Percentiles rank a stretch among this genome's conserved stretches.
Evolutionary conservation across 768 basidiomycete species (phyloP).

Genomic region (Pilatotrama ljubarskyi): DNA sequence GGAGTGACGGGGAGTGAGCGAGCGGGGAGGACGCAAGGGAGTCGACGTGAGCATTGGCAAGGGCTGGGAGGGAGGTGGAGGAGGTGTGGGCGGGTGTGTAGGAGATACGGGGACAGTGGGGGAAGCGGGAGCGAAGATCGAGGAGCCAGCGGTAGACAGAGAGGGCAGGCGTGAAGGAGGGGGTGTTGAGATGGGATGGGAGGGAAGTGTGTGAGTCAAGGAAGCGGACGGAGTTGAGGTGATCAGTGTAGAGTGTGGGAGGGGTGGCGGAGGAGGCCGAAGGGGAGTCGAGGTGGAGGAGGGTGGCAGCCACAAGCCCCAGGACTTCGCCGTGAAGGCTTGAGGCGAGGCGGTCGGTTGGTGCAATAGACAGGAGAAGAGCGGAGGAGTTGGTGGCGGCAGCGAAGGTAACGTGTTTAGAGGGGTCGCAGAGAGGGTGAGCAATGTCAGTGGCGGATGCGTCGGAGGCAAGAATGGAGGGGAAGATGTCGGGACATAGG

Average conservation of each 20-base stretch:
- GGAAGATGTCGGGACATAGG: no score
- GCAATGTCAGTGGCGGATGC: no score
- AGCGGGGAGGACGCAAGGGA: no score
- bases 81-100: neutral
- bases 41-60: no score
- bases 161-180: neutral
- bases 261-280: neutral
- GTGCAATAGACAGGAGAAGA: neutral
- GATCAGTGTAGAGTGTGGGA: no score
- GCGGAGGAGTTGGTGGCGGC: neutral
- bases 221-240: neutral
- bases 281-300: neutral
- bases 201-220: neutral
- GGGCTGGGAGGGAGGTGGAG: no score
- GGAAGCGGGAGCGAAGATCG: neutral
- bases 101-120: neutral
- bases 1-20: no score
- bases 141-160: neutral
- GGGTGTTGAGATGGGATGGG: neutral
- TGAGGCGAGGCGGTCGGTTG: neutral
- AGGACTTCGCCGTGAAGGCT: neutral
- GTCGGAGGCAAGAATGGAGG: no score
- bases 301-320: neutral
- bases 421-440: neutral
- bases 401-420: neutral